Percentiles rank a stretch among this genome's conserved stretches.
Evolutionary conservation across 441 rosid species (phyloP).

Genomic region (Rhodomyrtus psidioides): DNA sequence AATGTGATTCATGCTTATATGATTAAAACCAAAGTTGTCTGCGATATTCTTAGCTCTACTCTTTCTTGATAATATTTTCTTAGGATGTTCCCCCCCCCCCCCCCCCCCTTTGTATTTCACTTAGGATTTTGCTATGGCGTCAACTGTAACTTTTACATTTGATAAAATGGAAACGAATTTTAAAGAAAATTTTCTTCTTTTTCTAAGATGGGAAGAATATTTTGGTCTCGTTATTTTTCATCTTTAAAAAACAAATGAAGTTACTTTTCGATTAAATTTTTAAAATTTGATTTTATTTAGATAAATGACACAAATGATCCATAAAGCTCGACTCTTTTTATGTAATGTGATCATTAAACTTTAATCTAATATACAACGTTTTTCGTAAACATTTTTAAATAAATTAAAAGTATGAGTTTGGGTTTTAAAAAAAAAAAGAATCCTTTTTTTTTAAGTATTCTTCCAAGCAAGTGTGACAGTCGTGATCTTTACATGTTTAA

Average conservation of each 20-base stretch:
- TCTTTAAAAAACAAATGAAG: not conserved
- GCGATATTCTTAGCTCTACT: not conserved
- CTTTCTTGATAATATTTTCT: not conserved
- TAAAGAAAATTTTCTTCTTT: not conserved
- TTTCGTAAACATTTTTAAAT: too few relatives aligned
- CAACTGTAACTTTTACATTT: not conserved
- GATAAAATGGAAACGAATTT: not conserved
- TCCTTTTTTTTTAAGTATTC: too few relatives aligned
- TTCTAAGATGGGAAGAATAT: not conserved
- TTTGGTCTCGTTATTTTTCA: too few relatives aligned
- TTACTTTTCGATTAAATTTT: not conserved
- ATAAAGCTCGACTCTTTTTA: too few relatives aligned
- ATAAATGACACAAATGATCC: too few relatives aligned
- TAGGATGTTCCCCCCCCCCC: not conserved
- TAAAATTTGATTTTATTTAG: not conserved
- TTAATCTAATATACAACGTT: too few relatives aligned
- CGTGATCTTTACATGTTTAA: not conserved
- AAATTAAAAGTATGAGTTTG: too few relatives aligned
- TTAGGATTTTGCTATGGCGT: accelerated
- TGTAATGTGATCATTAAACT: too few relatives aligned
- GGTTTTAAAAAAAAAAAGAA: too few relatives aligned
- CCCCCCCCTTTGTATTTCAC: accelerated
- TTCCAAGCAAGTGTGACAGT: not conserved
- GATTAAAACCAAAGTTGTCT: not conserved
- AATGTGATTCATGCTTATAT: not conserved